These are phyloP conservation scores for Elaeagnus macrophylla DNA, from an alignment of 306 rosid species.

Conservation along the genomic window DNA sequence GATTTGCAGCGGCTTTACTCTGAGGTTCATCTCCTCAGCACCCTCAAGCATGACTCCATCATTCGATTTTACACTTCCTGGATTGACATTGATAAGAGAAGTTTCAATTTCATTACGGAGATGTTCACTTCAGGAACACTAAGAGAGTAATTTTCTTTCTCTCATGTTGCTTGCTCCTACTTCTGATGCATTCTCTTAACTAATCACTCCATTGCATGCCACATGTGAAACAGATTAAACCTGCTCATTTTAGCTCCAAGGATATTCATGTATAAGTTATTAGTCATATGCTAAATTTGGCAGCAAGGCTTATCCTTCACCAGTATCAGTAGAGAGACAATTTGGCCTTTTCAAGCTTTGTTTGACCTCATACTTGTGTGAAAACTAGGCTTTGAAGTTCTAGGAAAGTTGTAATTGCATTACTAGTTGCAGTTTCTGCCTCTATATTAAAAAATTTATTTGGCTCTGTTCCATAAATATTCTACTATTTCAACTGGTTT, in stretches of 20 bases:
- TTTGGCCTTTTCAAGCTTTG: too few species aligned
- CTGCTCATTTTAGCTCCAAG: background rate
- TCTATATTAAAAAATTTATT: too few species aligned
- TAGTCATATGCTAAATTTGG: too few species aligned
- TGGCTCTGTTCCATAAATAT: too few species aligned
- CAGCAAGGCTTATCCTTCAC: too few species aligned
- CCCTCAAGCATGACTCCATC: conserved; percentile 66
- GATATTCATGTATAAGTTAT: too few species aligned
- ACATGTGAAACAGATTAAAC: background rate
- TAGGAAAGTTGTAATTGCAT: too few species aligned
- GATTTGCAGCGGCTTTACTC: conserved; percentile 84
- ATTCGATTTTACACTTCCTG: conserved; percentile 75
- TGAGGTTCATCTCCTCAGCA: conserved; percentile 88
- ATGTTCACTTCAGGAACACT: conserved; percentile 82
- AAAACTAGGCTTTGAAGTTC: too few species aligned
- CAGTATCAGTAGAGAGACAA: too few species aligned
- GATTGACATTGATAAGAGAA: conserved; percentile 57
- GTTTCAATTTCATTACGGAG: conserved; percentile 84
- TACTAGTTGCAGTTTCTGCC: too few species aligned
- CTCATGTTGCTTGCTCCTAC: background rate
- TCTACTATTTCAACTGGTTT: too few species aligned
- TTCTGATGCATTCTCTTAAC: conserved; percentile 1
- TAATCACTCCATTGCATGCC: background rate
- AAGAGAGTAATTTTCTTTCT: conserved; percentile 49
- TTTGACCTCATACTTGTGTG: too few species aligned